Base-by-base conservation (phyloP, 352 stramenopile genomes). In the Pythium chondricola region DNA sequence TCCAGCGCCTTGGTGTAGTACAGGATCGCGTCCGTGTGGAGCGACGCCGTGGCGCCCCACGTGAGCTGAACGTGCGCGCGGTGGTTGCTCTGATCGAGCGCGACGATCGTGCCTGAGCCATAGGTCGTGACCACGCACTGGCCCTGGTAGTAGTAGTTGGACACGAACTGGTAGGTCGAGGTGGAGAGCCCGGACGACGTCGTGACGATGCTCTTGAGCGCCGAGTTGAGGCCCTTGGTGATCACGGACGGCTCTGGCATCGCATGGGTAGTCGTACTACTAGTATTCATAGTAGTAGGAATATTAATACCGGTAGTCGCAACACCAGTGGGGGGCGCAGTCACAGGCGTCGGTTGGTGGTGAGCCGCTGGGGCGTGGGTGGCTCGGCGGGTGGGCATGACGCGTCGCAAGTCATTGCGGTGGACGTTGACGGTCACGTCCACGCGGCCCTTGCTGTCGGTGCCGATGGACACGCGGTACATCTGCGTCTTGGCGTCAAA, bases 61-160 rank as follows among this genome's bases (percentile, higher is more conserved):
- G 70, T 69, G 36, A 88, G 72, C 64, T 87, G 68, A 36, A 91
- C 66, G 18, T 83, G 71, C 13, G 71, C 74, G 9, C 52, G 67
- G 41, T 73, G 63, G 18, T 69, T 65, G 30, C 62, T 64, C 29
- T 74, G 58, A 45, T 86, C 68, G 27, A 87, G 52, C 18, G 70
- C 65, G 4, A 76, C 54, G 48, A 91, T 86, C 26, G 63, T 65
- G 11, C 76, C 79, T 3, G 71, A 56, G 25, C 79, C 79, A 40
- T 74, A 86, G 35, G 71, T 76, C 27, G 79, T 88, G 48, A 88
- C 67, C 44, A 91, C 79, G 24, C 63, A 83, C 65, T 87, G 74
- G 20, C 79, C 79, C 10, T 83, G 65, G 48, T 83, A 74, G 51
- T 84, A 87, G 43, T 75, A 80, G 58, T 74, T 88, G 4, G 76